Evolutionary conservation across 202 grass and related monocot genomes (phyloP).

Genomic region (Bolboschoenoplectus hybrid): DNA sequence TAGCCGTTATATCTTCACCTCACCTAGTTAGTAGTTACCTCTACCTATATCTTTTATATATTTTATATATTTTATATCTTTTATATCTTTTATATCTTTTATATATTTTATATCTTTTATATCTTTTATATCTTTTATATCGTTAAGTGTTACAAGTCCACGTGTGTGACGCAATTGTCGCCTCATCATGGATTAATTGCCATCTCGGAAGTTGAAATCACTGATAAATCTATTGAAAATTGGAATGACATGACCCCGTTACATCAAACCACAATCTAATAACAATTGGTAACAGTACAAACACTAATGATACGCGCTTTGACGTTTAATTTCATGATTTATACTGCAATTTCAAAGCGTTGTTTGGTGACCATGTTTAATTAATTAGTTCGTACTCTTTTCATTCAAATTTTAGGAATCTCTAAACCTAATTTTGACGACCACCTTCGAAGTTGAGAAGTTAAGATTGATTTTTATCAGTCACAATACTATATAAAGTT

Average conservation of each 20-base stretch:
- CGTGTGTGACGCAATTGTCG: slow-evolving; percentile 28
- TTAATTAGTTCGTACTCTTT: background rate
- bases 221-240: background rate
- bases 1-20: slow-evolving; percentile 29
- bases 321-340: background rate
- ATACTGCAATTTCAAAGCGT: background rate
- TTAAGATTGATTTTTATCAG: background rate
- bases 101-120: too few relatives aligned
- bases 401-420: background rate
- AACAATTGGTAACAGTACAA: background rate
- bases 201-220: slow-evolving; percentile 14
- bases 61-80: too few relatives aligned
- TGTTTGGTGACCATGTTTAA: background rate
- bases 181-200: slow-evolving; percentile 24
- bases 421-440: background rate
- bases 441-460: background rate
- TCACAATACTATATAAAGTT: background rate
- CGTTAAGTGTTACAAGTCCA: background rate
- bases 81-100: background rate
- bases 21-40: background rate
- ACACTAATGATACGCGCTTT: slow-evolving; percentile 17
- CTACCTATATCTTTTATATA: too few relatives aligned
- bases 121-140: background rate
- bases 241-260: background rate
- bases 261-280: background rate